A percentile compares a stretch with the other conserved stretches of the same genome.
phyloP scores from a whole-genome alignment of 331 rosid species.

The Spiraea crenata region DNA sequence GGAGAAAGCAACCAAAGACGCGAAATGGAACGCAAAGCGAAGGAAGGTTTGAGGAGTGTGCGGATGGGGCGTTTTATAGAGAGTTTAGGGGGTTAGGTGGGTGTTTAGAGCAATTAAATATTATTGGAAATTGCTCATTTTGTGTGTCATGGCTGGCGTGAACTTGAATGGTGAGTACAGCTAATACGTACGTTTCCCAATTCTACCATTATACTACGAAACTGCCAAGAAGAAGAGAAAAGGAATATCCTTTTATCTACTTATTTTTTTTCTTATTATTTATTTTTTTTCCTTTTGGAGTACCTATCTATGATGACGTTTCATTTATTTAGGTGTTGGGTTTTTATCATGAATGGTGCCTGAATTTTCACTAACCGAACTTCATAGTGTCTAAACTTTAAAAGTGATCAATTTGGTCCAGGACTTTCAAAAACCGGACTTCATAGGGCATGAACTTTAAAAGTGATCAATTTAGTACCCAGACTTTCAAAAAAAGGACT shows the following conservation, averaged over 20 bases:
- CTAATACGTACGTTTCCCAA: background rate
- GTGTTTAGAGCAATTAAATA: background rate
- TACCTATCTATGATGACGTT: no score
- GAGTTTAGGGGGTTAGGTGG: background rate
- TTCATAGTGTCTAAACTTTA: no score
- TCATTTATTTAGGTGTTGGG: no score
- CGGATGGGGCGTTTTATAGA: conserved; percentile 33
- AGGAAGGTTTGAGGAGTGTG: background rate
- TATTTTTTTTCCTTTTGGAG: background rate
- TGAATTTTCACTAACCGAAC: no score
- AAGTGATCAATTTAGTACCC: no score
- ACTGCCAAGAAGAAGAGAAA: background rate
- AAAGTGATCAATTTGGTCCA: no score
- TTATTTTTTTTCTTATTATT: background rate
- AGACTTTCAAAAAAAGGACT: no score
- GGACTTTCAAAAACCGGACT: no score
- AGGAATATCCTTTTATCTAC: background rate
- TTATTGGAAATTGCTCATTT: background rate
- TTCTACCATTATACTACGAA: no score
- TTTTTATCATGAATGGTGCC: no score
- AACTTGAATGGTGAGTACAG: background rate
- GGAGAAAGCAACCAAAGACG: background rate
- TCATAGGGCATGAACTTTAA: no score
- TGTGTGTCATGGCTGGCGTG: conserved; percentile 11
- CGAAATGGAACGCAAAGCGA: conserved; percentile 8